Evolutionary conservation across 352 stramenopile species (phyloP), one percentile per base, ranked within the genome.

Genomic region (Hyaloperonospora brassicae): DNA sequence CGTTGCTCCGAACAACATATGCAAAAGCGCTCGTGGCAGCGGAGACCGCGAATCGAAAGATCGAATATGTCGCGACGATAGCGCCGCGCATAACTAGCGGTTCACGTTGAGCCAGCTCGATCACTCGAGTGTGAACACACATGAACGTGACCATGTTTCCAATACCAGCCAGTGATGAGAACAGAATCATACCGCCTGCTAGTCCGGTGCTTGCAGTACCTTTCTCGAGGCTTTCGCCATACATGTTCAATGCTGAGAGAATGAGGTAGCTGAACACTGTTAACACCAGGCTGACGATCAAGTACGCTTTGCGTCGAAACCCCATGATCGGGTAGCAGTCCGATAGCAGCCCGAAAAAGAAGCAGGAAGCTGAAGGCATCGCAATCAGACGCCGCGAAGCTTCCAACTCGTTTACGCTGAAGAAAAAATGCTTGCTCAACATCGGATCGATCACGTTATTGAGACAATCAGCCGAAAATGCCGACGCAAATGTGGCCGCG

Each of bases 271-370:
- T 66, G 1, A 68, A 9, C 9, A 66, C 60, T 1, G 69, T 68
- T 2, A 61, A 38, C 14, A 44, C 42, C 45, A 79, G 55, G 0
- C 86, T 82, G 7, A 87, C 47, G 4, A 87, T 57, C 63, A 90
- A 80, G 65, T 95, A 95, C 22, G 75, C 66, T 64, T 91, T 92
- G 21, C 84, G 70, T 14, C 79, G 83, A 38, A 79, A 77, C 4
- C 84, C 80, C 42, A 72, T 61, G 50, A 95, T 85, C 12, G 86
- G 86, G 47, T 85, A 80, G 47, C 64, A 88, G 57, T 94, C 86
- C 10, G 68, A 80, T 7, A 94, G 34, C 31, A 93, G 61, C 12
- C 84, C 88, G 42, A 93, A 71, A n/a, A 94, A 55, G 24, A 95
- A 80, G 61, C 86, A 89, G 42, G 87, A 71, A 0, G 62, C 68